A percentile compares a stretch with the other conserved stretches of the same genome.
phyloP scores from a whole-genome alignment of 176 grass and related monocot species.

The Eragrostis nindensis region DNA sequence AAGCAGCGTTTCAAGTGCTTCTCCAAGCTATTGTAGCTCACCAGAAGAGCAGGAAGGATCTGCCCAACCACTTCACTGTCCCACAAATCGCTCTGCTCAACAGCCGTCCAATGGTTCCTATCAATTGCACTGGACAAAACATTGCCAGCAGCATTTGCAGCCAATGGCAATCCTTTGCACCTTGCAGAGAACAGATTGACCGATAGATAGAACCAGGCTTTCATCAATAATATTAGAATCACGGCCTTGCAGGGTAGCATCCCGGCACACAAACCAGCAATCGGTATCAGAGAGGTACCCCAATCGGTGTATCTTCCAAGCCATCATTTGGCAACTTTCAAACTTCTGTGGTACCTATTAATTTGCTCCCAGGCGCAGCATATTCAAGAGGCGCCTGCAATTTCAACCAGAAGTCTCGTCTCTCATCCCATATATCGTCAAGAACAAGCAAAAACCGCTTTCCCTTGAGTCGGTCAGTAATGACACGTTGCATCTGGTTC shows the following conservation, averaged over 20 bases:
- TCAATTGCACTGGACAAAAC: conserved; percentile 30
- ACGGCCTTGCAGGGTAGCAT: conserved; percentile 31
- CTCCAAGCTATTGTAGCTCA: conserved; percentile 41
- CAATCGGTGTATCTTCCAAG: not conserved
- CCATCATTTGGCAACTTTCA: conserved; percentile 39
- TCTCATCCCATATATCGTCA: too few relatives aligned
- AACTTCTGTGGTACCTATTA: conserved; percentile 45
- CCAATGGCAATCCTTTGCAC: conserved; percentile 43
- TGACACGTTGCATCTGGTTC: too few relatives aligned
- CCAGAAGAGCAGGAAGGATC: conserved; percentile 40
- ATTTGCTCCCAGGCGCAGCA: conserved; percentile 41
- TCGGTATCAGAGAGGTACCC: conserved; percentile 34
- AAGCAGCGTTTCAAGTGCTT: conserved; percentile 41
- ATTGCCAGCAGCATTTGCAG: conserved; percentile 47
- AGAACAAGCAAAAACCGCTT: too few relatives aligned
- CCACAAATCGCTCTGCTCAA: conserved; percentile 46
- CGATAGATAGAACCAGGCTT: conserved; percentile 14
- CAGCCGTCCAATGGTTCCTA: conserved; percentile 37
- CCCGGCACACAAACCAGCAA: conserved; percentile 42
- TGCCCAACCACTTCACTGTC: conserved; percentile 19
- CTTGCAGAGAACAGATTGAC: conserved; percentile 21
- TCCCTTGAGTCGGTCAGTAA: too few relatives aligned
- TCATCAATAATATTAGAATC: conserved; percentile 18
- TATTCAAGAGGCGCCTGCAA: not conserved
- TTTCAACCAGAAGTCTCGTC: too few relatives aligned